Percentiles rank a stretch among this genome's conserved stretches.
Evolutionary conservation across 768 basidiomycete genomes (phyloP).

Genomic region (Thelephora ganbajun): DNA sequence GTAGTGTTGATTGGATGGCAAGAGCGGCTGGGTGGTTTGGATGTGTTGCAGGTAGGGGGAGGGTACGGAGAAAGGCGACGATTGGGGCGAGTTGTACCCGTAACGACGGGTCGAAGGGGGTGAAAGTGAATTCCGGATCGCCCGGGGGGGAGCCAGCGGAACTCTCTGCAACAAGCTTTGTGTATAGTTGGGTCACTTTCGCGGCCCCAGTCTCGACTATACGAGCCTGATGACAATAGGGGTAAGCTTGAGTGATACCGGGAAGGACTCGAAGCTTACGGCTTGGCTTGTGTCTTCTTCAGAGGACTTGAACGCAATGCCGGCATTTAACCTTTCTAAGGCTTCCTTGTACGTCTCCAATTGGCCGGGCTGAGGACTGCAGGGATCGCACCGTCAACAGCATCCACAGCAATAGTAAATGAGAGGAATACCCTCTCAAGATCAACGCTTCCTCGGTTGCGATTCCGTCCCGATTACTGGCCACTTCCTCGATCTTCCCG

Average conservation of each 20-base stretch:
- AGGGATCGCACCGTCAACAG: neutral
- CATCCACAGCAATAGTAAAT: neutral
- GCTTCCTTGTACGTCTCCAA: conserved; percentile 55
- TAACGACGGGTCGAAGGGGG: conserved; percentile 40
- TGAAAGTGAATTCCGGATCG: conserved; percentile 37
- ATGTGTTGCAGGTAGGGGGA: conserved; percentile 68
- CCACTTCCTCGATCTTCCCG: conserved; percentile 65
- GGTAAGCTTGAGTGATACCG: neutral
- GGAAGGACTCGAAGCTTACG: conserved; percentile 18
- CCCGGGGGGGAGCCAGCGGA: conserved; percentile 64
- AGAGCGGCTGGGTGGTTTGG: conserved; percentile 70
- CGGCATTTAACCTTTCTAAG: conserved; percentile 63
- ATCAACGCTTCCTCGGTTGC: conserved; percentile 71
- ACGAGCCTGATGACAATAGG: conserved; percentile 30
- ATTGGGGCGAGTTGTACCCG: conserved; percentile 45
- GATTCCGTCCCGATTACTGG: conserved; percentile 60
- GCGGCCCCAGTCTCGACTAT: conserved; percentile 75
- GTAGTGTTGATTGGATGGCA: conserved; percentile 47
- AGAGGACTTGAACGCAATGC: conserved; percentile 60
- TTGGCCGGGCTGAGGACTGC: conserved; percentile 59
- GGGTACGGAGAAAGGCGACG: conserved; percentile 51
- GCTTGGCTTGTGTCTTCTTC: conserved; percentile 42
- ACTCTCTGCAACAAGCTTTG: conserved; percentile 78
- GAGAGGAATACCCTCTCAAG: conserved; percentile 49
- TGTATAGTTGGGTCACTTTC: conserved; percentile 69